Evolutionary conservation across 192 early-diverging fungal genomes (phyloP).

Genomic region (Dissophora ornata): DNA sequence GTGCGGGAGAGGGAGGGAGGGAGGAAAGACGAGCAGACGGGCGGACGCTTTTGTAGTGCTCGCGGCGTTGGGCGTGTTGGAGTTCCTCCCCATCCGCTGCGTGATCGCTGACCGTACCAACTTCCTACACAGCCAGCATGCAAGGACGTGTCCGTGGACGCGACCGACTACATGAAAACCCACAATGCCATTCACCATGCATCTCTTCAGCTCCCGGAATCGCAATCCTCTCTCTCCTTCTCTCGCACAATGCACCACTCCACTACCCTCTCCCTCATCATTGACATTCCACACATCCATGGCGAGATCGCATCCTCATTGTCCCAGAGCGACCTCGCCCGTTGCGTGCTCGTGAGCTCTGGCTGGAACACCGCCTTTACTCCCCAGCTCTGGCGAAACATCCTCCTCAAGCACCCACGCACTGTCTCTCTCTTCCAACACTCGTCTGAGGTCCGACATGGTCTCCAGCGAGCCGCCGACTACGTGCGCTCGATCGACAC

Average conservation of each 20-base stretch:
- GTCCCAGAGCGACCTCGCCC: background rate
- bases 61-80: no score
- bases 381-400: slow-evolving; percentile 11
- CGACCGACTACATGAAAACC: no score
- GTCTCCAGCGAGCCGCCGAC: slow-evolving; percentile 9
- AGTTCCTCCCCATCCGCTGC: no score
- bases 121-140: no score
- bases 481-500: slow-evolving; percentile 11
- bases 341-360: slow-evolving; percentile 1
- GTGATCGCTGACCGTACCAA: no score
- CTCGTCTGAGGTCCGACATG: background rate
- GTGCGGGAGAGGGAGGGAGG: no score
- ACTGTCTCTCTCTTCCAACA: slow-evolving; percentile 13
- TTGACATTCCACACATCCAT: slow-evolving; percentile 21
- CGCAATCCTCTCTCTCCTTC: no score
- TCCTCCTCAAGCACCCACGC: slow-evolving; percentile 1
- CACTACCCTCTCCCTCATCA: background rate
- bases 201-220: no score
- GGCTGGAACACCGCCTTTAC: slow-evolving; percentile 13
- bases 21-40: no score
- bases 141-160: no score
- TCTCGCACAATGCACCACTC: slow-evolving; percentile 1
- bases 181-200: no score
- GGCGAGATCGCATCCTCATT: slow-evolving; percentile 25
- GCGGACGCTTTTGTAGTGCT: no score